Conservation (phyloP, 257 asterid species). For the Echites panduratus region DNA sequence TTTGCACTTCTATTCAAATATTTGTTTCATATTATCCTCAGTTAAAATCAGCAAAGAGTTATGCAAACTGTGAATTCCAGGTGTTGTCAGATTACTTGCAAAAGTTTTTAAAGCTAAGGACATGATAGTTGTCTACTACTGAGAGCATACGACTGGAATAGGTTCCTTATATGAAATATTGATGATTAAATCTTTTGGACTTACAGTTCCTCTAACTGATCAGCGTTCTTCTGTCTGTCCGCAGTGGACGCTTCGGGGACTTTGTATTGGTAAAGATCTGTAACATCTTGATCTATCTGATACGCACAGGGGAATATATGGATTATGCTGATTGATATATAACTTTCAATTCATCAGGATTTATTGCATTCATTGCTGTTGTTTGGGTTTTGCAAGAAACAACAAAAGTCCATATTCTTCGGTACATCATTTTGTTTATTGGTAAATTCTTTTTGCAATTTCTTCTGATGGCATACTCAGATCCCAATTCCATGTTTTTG, state of each 20-base stretch:
- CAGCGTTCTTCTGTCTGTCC: conserved; percentile 11
- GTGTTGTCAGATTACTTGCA: neutral
- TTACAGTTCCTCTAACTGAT: conserved; percentile 13
- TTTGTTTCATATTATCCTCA: neutral
- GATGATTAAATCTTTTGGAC: neutral
- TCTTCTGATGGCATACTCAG: neutral
- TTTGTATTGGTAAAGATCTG: conserved; percentile 33
- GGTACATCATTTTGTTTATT: conserved; percentile 37
- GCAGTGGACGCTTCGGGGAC: conserved; percentile 47
- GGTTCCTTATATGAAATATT: neutral
- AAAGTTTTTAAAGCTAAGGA: neutral
- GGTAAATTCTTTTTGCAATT: conserved; percentile 20
- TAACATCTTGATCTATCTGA: conserved; percentile 3
- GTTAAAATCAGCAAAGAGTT: neutral
- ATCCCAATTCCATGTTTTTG: neutral
- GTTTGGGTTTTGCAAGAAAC: conserved; percentile 42
- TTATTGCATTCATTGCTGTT: conserved; percentile 27
- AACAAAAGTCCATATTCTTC: conserved; percentile 30
- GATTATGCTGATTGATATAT: conserved; percentile 19
- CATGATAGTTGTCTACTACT: neutral
- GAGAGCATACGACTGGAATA: neutral
- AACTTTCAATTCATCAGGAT: conserved; percentile 24
- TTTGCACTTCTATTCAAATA: neutral
- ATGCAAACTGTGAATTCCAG: neutral
- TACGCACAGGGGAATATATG: neutral